Percentiles rank a stretch among this genome's conserved stretches.
Conservation (phyloP, 2,329 filamentous ascomycete genomes). For the Epichloe aotearoae region DNA sequence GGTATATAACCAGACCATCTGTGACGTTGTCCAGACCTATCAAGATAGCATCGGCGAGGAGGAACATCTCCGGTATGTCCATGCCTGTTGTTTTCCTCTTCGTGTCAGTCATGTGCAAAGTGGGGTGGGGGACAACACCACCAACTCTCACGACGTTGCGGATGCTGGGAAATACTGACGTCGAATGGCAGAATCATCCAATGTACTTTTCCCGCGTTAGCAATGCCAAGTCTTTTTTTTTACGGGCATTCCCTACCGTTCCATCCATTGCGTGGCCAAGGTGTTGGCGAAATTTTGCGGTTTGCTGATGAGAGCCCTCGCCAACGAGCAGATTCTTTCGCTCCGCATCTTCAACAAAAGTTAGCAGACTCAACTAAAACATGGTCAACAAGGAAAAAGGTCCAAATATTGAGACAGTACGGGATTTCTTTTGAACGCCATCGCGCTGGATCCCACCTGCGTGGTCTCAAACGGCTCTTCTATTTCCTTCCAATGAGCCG, state of each 20-base stretch:
- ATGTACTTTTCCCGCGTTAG: constrained; percentile 23
- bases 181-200: constrained; percentile 65
- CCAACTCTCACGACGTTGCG: background rate
- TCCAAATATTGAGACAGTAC: background rate
- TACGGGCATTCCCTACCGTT: constrained; percentile 29
- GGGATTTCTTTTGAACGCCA: constrained; percentile 20
- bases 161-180: constrained; percentile 15
- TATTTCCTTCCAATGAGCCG: constrained; percentile 69
- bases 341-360: constrained; percentile 1
- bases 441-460: constrained; percentile 50
- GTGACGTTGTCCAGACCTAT: constrained; percentile 56
- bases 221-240: too few species aligned
- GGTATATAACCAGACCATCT: constrained; percentile 65
- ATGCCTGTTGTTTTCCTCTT: constrained; percentile 20
- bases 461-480: constrained; percentile 73
- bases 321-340: constrained; percentile 8
- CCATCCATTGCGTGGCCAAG: constrained; percentile 31
- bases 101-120: constrained; percentile 22
- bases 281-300: constrained; percentile 19
- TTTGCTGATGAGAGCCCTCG: constrained; percentile 30
- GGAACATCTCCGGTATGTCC: constrained; percentile 52
- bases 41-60: constrained; percentile 55
- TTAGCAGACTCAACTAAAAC: background rate
- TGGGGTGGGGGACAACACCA: background rate
- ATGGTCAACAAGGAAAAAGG: background rate